Conservation (phyloP, 805 yeast species). For the Dipodascus geniculatus region DNA sequence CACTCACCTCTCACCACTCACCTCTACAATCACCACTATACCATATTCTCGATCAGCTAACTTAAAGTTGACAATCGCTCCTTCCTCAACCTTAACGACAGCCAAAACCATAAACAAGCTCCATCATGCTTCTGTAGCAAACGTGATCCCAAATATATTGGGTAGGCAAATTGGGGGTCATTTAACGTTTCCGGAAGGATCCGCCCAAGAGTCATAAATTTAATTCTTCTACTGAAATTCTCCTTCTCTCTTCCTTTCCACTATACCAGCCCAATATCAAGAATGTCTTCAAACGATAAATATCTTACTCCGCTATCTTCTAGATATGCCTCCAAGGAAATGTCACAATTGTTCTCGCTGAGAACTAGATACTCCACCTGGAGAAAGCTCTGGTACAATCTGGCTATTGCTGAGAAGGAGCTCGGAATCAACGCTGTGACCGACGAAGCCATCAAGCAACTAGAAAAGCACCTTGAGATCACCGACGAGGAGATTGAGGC, state of each 20-base stretch:
- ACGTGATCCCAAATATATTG: no score
- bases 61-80: no score
- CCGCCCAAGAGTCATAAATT: neutral
- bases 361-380: conserved; percentile 95
- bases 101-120: no score
- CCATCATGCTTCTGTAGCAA: no score
- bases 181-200: neutral
- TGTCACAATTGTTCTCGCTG: conserved; percentile 84
- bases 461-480: conserved; percentile 64
- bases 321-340: conserved; percentile 95
- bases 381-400: conserved; percentile 93
- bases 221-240: neutral
- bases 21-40: no score
- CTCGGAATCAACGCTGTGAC: conserved; percentile 76
- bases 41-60: no score
- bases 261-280: neutral
- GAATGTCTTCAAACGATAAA: conserved; percentile 38
- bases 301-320: conserved; percentile 91
- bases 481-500: conserved; percentile 86
- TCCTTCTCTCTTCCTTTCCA: neutral
- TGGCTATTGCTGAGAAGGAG: conserved; percentile 92
- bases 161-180: no score
- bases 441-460: conserved; percentile 84
- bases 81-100: no score
- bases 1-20: no score